These are phyloP conservation scores for Deinandra increscens DNA, from an alignment of 129 eudicot genomes.

Conservation along the genomic window DNA sequence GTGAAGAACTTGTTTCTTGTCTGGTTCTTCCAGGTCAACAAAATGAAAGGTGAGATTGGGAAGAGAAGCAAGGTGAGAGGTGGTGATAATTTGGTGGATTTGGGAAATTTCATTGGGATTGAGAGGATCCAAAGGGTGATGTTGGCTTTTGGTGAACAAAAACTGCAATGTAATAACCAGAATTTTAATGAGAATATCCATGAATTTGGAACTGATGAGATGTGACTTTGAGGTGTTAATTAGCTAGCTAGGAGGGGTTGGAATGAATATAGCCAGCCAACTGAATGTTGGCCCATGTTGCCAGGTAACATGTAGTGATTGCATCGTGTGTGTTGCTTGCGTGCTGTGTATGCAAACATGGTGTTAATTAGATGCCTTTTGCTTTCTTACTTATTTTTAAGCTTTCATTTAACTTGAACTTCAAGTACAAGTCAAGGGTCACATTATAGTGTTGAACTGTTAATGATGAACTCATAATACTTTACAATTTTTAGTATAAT, in stretches of 20 bases:
- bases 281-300: not conserved
- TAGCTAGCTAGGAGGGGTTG: constrained; percentile 3
- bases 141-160: constrained; percentile 22
- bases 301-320: constrained; percentile 10
- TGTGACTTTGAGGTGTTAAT: not conserved
- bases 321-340: constrained; percentile 27
- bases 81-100: constrained; percentile 44
- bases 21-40: constrained; percentile 79
- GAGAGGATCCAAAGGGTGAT: constrained; percentile 82
- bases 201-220: constrained; percentile 6
- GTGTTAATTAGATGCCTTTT: constrained; percentile 38
- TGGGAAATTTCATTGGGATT: constrained; percentile 54
- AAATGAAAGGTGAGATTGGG: constrained; percentile 58
- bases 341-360: constrained; percentile 45
- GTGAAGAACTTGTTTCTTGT: constrained; percentile 48
- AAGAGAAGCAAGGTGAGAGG: constrained; percentile 45
- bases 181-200: constrained; percentile 28
- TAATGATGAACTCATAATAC: not conserved
- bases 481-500: not conserved
- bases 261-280: constrained; percentile 16
- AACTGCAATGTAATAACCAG: constrained; percentile 25
- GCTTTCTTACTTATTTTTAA: constrained; percentile 10
- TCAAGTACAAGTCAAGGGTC: constrained; percentile 3
- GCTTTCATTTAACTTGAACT: constrained; percentile 15
- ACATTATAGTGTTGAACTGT: constrained; percentile 15